A percentile compares a stretch with the other conserved stretches of the same genome.
These are phyloP conservation scores for Penicillium sp. DNA, from an alignment of 2,329 filamentous ascomycete genomes.

Conservation along the genomic window DNA sequence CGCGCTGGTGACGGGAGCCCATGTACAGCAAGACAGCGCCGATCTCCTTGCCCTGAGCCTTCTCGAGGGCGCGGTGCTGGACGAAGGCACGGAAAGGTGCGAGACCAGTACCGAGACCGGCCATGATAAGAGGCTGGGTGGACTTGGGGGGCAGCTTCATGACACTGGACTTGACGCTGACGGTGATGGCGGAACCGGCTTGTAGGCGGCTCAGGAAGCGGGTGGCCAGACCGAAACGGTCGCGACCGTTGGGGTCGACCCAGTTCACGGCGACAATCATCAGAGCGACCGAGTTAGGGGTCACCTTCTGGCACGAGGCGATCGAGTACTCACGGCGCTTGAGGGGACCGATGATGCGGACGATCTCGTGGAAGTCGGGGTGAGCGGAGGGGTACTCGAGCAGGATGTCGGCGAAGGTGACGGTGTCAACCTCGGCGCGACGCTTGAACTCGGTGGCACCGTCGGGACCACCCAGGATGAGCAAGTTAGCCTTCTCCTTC, in stretches of 20 bases:
- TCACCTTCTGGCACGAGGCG: constrained; percentile 92
- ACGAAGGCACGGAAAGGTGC: constrained; percentile 99
- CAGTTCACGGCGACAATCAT: constrained; percentile 98
- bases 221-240: constrained; percentile 89
- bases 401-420: constrained; percentile 88
- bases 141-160: constrained; percentile 94
- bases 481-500: constrained; percentile 76
- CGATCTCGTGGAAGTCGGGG: constrained; percentile 83
- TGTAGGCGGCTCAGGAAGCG: constrained; percentile 78
- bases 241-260: constrained; percentile 83
- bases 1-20: constrained; percentile 92
- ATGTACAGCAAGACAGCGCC: constrained; percentile 93
- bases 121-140: constrained; percentile 96
- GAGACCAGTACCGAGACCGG: constrained; percentile 93
- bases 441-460: constrained; percentile 90
- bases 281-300: constrained; percentile 81
- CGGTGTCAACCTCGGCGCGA: constrained; percentile 82
- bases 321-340: constrained; percentile 99
- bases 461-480: constrained; percentile 71
- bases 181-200: constrained; percentile 76
- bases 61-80: constrained; percentile 96
- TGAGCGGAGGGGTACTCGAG: constrained; percentile 87
- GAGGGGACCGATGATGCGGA: constrained; percentile 81
- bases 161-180: constrained; percentile 94
- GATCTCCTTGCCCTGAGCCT: constrained; percentile 94